phyloP scores from a whole-genome alignment of 768 basidiomycete genomes.

The Naematelia encephala region DNA sequence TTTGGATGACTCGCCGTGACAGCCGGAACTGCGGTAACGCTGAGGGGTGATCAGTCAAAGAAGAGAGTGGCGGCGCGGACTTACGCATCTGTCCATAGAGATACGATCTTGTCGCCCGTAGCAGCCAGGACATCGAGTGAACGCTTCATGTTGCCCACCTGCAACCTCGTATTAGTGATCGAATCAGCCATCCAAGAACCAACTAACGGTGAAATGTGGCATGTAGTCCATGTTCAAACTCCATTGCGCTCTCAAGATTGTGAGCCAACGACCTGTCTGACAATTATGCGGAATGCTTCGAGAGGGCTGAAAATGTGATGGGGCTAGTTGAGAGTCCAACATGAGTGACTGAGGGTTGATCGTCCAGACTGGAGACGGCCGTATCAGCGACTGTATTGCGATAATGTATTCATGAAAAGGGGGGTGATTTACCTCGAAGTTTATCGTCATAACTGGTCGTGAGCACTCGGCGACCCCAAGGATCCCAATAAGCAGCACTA shows the following conservation, averaged over 20 bases:
- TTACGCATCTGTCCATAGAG: conserved; percentile 39
- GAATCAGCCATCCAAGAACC: background rate
- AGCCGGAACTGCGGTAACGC: conserved; percentile 52
- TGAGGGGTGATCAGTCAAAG: too few relatives aligned
- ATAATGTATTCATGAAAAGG: too few relatives aligned
- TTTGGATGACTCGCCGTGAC: conserved; percentile 52
- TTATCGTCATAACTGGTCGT: conserved; percentile 53
- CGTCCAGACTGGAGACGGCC: conserved; percentile 28
- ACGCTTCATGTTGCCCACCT: conserved; percentile 53
- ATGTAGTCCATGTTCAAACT: conserved; percentile 44
- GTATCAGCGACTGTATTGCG: too few relatives aligned
- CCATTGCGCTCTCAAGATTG: conserved; percentile 54
- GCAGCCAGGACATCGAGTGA: conserved; percentile 48
- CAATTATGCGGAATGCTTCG: conserved; percentile 50
- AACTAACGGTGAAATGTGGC: conserved; percentile 46
- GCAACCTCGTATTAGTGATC: background rate
- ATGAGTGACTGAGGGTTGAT: conserved; percentile 34
- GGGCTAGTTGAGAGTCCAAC: conserved; percentile 19
- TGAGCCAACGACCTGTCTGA: conserved; percentile 53
- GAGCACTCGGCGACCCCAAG: conserved; percentile 50
- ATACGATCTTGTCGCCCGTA: conserved; percentile 44
- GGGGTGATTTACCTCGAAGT: conserved; percentile 49
- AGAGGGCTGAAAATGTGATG: conserved; percentile 30
- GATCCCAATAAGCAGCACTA: conserved; percentile 53
- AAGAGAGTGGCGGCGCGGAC: conserved; percentile 15